phyloP scores from a whole-genome alignment of 495 filamentous ascomycete genomes.

The Daldinia childiae region DNA sequence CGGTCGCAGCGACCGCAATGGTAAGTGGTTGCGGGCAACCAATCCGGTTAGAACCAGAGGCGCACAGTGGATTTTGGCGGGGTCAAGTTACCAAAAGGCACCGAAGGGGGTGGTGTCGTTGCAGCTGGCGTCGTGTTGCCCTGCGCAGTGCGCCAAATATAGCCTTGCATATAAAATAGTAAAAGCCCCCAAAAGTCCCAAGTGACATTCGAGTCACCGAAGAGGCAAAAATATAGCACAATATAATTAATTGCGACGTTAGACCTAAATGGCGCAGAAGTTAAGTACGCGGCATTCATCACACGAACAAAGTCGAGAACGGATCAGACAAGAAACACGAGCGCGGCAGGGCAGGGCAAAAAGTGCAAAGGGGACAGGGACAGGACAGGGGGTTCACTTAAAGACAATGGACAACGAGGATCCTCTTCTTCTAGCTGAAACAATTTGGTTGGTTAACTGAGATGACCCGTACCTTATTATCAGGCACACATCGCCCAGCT shows the following conservation, averaged over 20 bases:
- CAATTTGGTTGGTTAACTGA: constrained; percentile 16
- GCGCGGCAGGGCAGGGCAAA: constrained; percentile 34
- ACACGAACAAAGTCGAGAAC: constrained; percentile 30
- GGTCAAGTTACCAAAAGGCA: constrained; percentile 26
- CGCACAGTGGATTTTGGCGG: constrained; percentile 41
- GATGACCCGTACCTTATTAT: constrained; percentile 32
- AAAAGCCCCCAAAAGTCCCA: constrained; percentile 34
- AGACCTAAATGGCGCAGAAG: constrained; percentile 28
- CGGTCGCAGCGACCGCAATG: constrained; percentile 40
- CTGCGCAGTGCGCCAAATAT: constrained; percentile 33
- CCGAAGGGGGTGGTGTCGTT: constrained; percentile 19
- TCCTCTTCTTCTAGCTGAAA: constrained; percentile 33
- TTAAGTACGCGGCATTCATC: constrained; percentile 21
- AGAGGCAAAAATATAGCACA: constrained; percentile 28
- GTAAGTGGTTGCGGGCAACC: constrained; percentile 38
- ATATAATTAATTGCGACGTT: constrained; percentile 25
- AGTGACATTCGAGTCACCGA: constrained; percentile 24
- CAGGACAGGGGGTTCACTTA: not conserved
- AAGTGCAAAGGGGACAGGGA: not conserved
- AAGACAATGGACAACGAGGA: constrained; percentile 22
- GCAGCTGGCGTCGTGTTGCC: constrained; percentile 23
- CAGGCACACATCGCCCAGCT: constrained; percentile 33
- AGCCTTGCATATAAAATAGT: constrained; percentile 22
- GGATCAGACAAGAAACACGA: constrained; percentile 30
- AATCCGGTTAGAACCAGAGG: constrained; percentile 31